These are phyloP conservation scores for Gracilaria gracilis DNA, from an alignment of 23 red algal genomes.

Conservation along the genomic window DNA sequence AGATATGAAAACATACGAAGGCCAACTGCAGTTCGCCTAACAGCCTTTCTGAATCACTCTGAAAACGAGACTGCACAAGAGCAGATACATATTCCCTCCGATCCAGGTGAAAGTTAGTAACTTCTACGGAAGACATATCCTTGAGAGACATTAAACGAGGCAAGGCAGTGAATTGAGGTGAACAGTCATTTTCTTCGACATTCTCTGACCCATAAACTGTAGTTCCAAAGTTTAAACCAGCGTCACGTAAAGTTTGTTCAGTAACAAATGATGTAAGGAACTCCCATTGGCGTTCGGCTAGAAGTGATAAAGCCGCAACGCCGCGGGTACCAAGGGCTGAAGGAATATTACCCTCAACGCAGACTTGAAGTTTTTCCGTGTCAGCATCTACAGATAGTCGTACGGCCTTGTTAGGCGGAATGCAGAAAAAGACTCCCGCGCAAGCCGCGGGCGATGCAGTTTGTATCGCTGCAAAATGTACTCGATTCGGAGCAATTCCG, in stretches of 20 bases:
- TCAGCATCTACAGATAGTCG: neutral
- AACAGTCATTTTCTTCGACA: neutral
- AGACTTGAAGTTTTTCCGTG: neutral
- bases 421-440: neutral
- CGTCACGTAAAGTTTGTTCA: slow-evolving; percentile 2
- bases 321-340: slow-evolving; percentile 1
- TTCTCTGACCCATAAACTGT: slow-evolving; percentile 20
- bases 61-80: slow-evolving; percentile 12
- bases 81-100: slow-evolving; percentile 2
- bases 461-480: neutral
- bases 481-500: neutral
- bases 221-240: slow-evolving; percentile 16
- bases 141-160: neutral
- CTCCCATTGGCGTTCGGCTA: slow-evolving; percentile 12
- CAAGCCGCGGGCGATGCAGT: neutral
- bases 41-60: neutral
- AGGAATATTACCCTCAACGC: neutral
- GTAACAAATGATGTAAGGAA: slow-evolving; percentile 10
- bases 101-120: slow-evolving; percentile 1
- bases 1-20: slow-evolving; percentile 29
- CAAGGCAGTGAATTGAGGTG: slow-evolving; percentile 11
- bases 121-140: neutral
- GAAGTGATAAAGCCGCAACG: neutral
- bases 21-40: slow-evolving; percentile 21
- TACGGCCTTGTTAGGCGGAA: neutral